These are phyloP conservation scores for Salvia splendens DNA, from an alignment of 257 asterid genomes.

Conservation along the genomic window DNA sequence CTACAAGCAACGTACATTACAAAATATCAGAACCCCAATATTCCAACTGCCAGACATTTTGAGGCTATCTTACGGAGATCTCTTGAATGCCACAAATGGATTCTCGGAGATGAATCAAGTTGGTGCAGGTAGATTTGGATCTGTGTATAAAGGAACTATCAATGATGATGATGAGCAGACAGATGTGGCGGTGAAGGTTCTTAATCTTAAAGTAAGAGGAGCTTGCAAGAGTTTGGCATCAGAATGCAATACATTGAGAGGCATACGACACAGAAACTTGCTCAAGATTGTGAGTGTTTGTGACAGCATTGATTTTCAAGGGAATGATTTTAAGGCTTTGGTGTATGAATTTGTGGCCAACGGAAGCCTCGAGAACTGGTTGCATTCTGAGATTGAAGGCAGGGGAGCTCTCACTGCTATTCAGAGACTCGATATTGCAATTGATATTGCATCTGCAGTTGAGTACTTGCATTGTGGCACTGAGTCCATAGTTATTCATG, in stretches of 20 bases:
- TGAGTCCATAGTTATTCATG: slow-evolving; percentile 30
- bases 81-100: neutral
- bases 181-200: slow-evolving; percentile 19
- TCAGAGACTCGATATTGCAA: slow-evolving; percentile 14
- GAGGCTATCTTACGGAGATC: slow-evolving; percentile 1
- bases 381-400: too few relatives aligned
- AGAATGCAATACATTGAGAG: too few relatives aligned
- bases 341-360: too few relatives aligned
- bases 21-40: neutral
- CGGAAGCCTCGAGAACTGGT: too few relatives aligned
- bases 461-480: slow-evolving; percentile 22
- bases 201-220: neutral
- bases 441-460: slow-evolving; percentile 28
- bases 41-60: neutral
- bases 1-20: neutral
- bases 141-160: neutral
- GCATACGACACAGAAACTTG: too few relatives aligned
- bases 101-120: neutral
- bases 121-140: neutral
- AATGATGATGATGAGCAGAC: neutral
- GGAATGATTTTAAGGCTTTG: too few relatives aligned
- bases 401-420: neutral
- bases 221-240: too few relatives aligned
- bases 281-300: too few relatives aligned
- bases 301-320: too few relatives aligned